Conservation (phyloP, 176 grass and related monocot genomes). For the Neostapfia colusana region DNA sequence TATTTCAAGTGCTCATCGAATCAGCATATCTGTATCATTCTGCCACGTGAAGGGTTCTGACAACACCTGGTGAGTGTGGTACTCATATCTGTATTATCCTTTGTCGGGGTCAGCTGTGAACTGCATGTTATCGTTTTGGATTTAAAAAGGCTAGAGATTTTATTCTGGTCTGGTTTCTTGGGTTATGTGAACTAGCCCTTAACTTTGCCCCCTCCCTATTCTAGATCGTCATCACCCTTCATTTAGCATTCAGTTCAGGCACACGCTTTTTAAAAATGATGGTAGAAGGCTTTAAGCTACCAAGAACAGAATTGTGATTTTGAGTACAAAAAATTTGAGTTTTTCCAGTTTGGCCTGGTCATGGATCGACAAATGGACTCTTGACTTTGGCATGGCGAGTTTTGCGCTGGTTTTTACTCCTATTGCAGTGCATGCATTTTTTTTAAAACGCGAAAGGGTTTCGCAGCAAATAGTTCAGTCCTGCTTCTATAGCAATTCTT, state of each 20-base stretch:
- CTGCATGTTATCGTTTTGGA: constrained; percentile 21
- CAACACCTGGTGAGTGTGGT: not conserved
- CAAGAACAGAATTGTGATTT: no score
- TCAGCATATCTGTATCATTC: constrained; percentile 44
- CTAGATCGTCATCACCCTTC: not conserved
- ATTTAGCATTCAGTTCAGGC: not conserved
- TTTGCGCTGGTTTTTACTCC: no score
- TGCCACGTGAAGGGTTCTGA: constrained; percentile 33
- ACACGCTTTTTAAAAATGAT: constrained; percentile 1
- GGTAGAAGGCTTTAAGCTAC: no score
- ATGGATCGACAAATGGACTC: not conserved
- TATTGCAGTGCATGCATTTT: no score
- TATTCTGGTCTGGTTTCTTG: constrained; percentile 17
- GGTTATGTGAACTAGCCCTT: constrained; percentile 31
- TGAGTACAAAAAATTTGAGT: not conserved
- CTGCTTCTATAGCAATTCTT: no score
- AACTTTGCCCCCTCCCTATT: not conserved
- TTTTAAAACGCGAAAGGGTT: not conserved
- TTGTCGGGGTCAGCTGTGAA: constrained; percentile 15
- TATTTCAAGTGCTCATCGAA: constrained; percentile 35
- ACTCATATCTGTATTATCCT: constrained; percentile 11
- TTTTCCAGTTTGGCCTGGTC: not conserved
- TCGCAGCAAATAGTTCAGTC: no score
- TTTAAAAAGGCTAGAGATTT: constrained; percentile 27
- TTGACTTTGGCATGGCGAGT: not conserved